These are phyloP conservation scores for Pseudopyricularia cyperi DNA, from an alignment of 2,329 filamentous ascomycete genomes.

Conservation along the genomic window DNA sequence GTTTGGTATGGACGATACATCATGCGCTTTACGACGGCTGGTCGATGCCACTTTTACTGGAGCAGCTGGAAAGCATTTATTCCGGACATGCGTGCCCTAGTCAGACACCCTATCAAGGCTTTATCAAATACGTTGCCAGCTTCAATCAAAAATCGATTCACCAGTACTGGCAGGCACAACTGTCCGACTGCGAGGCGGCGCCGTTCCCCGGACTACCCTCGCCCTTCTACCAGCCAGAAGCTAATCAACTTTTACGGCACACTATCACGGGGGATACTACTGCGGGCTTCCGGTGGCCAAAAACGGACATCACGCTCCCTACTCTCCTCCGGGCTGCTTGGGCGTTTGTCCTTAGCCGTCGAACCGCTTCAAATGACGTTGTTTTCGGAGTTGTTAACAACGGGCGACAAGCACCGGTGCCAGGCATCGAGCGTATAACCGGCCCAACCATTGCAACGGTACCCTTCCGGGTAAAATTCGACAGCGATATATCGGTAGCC, in stretches of 20 bases:
- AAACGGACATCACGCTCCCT: neutral
- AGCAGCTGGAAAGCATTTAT: neutral
- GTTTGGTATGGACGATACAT: neutral
- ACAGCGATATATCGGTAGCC: neutral
- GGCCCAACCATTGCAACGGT: neutral
- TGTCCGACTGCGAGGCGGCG: neutral
- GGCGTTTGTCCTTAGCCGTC: neutral
- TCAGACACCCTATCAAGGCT: neutral
- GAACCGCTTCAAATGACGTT: neutral
- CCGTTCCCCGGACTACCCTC: neutral
- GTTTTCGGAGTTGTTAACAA: neutral
- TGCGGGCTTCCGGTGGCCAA: too few relatives aligned
- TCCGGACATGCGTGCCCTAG: neutral
- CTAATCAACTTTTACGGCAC: neutral
- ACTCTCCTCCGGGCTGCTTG: neutral
- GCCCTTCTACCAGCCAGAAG: neutral
- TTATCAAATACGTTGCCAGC: neutral
- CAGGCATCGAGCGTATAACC: neutral
- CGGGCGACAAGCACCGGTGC: neutral
- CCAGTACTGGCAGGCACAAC: neutral
- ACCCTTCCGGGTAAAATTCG: neutral
- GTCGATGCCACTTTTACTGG: neutral
- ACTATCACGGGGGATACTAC: neutral
- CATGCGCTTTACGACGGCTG: neutral
- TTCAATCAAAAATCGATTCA: neutral